These are phyloP conservation scores for Juncus effusus DNA, from an alignment of 176 grass and related monocot species.

Conservation along the genomic window DNA sequence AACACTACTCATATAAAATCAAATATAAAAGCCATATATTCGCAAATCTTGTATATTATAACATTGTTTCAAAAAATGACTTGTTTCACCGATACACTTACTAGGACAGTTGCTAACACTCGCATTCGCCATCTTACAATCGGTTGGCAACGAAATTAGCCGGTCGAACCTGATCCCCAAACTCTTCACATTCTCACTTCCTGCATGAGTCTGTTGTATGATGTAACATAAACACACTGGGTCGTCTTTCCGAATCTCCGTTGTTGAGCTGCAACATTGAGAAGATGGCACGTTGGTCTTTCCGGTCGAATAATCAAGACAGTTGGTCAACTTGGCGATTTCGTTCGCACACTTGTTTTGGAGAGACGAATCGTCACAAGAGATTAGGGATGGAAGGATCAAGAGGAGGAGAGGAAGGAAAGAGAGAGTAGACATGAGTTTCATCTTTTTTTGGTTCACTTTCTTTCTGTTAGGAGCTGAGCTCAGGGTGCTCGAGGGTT, in stretches of 20 bases:
- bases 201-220: conserved; percentile 65
- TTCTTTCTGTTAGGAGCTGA: conserved; percentile 3
- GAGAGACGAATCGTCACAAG: conserved; percentile 26
- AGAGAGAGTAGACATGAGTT: not conserved
- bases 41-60: not conserved
- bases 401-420: conserved; percentile 25
- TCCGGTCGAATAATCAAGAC: conserved; percentile 67
- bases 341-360: conserved; percentile 47
- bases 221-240: conserved; percentile 72
- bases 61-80: not conserved
- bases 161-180: conserved; percentile 52
- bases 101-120: conserved; percentile 67
- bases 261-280: conserved; percentile 47
- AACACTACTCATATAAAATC: not conserved
- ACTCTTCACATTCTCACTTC: conserved; percentile 39
- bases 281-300: conserved; percentile 41
- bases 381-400: conserved; percentile 3
- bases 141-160: conserved; percentile 44
- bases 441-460: not conserved
- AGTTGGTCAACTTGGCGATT: conserved; percentile 50
- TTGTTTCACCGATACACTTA: conserved; percentile 12
- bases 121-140: conserved; percentile 54
- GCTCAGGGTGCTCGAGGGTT: not conserved
- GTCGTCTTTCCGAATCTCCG: conserved; percentile 28
- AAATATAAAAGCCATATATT: not conserved